These are phyloP conservation scores for Diplogelasinospora grovesii DNA, from an alignment of 495 filamentous ascomycete genomes.

Conservation along the genomic window DNA sequence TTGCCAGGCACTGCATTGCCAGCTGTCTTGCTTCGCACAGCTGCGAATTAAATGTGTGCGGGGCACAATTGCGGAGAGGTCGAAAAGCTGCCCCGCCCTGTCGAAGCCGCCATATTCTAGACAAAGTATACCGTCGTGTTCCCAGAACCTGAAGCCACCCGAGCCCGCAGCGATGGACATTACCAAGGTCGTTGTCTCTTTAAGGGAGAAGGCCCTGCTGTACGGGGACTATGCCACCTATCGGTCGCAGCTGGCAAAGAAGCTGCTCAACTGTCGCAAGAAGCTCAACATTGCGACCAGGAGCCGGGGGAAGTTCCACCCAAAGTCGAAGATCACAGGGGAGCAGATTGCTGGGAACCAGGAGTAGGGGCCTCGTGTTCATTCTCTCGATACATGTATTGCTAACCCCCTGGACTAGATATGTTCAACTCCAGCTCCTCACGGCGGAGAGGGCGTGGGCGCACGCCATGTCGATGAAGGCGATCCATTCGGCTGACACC, in stretches of 20 bases:
- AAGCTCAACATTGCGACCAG: constrained; percentile 75
- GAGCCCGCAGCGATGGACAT: constrained; percentile 64
- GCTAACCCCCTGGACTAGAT: constrained; percentile 46
- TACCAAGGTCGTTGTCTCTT: constrained; percentile 71
- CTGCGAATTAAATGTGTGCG: constrained; percentile 1
- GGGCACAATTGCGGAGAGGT: constrained; percentile 4
- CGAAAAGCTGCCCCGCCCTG: constrained; percentile 4
- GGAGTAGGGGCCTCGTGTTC: constrained; percentile 51
- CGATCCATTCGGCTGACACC: constrained; percentile 68
- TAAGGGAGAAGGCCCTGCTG: constrained; percentile 72
- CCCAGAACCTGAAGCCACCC: not conserved
- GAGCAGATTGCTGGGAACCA: constrained; percentile 70
- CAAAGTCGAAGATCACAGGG: constrained; percentile 63
- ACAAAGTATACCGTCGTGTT: not conserved
- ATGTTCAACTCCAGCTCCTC: constrained; percentile 71
- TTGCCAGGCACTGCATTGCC: too few relatives aligned
- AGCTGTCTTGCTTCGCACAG: not conserved
- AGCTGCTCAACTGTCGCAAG: constrained; percentile 75
- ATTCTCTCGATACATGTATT: not conserved
- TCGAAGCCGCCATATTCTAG: not conserved
- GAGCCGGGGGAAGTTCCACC: constrained; percentile 76
- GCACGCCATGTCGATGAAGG: constrained; percentile 90
- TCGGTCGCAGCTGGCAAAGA: constrained; percentile 68
- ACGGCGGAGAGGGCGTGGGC: constrained; percentile 93
- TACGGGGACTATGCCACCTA: constrained; percentile 87